Percentiles rank a stretch among this genome's conserved stretches.
phyloP scores from a whole-genome alignment of 2,329 filamentous ascomycete species.

The Orbilia quercus region DNA sequence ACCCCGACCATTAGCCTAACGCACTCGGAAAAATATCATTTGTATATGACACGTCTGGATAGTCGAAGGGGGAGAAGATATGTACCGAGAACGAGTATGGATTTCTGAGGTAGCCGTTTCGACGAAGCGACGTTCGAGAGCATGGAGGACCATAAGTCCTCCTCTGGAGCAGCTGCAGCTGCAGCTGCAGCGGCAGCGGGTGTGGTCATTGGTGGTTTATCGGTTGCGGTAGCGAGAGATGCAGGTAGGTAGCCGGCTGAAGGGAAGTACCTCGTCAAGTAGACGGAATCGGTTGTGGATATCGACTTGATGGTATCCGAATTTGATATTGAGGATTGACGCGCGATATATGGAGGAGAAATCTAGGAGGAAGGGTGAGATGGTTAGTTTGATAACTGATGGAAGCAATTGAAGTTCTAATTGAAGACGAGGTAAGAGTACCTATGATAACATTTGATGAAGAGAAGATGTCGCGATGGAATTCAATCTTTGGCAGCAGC shows the following conservation, averaged over 20 bases:
- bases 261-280: neutral
- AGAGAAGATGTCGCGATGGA: neutral
- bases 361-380: slow-evolving; percentile 18
- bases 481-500: slow-evolving; percentile 10
- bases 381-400: slow-evolving; percentile 17
- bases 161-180: slow-evolving; percentile 61
- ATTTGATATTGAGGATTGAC: slow-evolving; percentile 8
- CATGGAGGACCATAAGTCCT: slow-evolving; percentile 95
- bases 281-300: neutral
- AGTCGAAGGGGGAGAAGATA: slow-evolving; percentile 60
- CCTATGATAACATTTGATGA: slow-evolving; percentile 22
- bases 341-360: slow-evolving; percentile 39
- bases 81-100: slow-evolving; percentile 83
- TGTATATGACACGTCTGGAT: neutral
- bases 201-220: slow-evolving; percentile 44
- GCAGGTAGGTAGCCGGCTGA: neutral
- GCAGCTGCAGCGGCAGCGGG: slow-evolving; percentile 6
- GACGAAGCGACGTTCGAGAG: slow-evolving; percentile 89
- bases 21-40: neutral
- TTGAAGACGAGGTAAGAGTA: neutral
- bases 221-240: slow-evolving; percentile 1
- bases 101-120: slow-evolving; percentile 91
- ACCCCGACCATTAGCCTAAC: slow-evolving; percentile 26
- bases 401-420: neutral
- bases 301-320: neutral